Conservation (phyloP, 2,329 filamentous ascomycete genomes). For the Trichoderma koningiopsis region DNA sequence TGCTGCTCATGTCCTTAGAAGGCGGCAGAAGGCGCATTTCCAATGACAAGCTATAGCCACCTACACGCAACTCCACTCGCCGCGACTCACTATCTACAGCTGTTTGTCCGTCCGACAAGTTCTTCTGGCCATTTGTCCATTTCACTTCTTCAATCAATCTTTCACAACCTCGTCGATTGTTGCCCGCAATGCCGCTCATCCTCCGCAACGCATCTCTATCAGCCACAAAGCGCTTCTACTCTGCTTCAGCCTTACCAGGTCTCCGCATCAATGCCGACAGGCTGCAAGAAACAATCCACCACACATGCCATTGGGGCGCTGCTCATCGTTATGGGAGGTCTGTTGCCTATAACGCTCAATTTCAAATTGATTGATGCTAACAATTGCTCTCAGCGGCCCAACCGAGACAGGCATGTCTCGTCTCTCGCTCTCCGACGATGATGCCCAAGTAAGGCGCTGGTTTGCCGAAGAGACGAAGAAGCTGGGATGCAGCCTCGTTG, state of each 20-base stretch:
- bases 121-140: not conserved
- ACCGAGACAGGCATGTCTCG: slow-evolving; percentile 76
- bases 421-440: slow-evolving; percentile 72
- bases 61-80: slow-evolving; percentile 1
- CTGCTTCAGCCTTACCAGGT: slow-evolving; percentile 17
- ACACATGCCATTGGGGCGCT: slow-evolving; percentile 40
- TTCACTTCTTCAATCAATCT: not conserved
- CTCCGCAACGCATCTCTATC: not conserved
- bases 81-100: not conserved
- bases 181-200: not conserved
- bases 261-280: slow-evolving; percentile 36
- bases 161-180: not conserved
- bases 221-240: slow-evolving; percentile 16
- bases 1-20: not conserved
- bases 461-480: slow-evolving; percentile 66
- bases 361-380: not conserved
- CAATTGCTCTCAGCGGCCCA: slow-evolving; percentile 28
- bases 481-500: slow-evolving; percentile 66
- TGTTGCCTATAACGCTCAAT: slow-evolving; percentile 22
- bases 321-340: slow-evolving; percentile 36
- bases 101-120: not conserved
- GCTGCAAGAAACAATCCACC: slow-evolving; percentile 37
- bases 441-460: slow-evolving; percentile 77
- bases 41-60: not conserved
- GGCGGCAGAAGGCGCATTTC: slow-evolving; percentile 14